phyloP scores from a whole-genome alignment of 1,139 yeast genomes.

The Kurtzmaniella quercitrusa region DNA sequence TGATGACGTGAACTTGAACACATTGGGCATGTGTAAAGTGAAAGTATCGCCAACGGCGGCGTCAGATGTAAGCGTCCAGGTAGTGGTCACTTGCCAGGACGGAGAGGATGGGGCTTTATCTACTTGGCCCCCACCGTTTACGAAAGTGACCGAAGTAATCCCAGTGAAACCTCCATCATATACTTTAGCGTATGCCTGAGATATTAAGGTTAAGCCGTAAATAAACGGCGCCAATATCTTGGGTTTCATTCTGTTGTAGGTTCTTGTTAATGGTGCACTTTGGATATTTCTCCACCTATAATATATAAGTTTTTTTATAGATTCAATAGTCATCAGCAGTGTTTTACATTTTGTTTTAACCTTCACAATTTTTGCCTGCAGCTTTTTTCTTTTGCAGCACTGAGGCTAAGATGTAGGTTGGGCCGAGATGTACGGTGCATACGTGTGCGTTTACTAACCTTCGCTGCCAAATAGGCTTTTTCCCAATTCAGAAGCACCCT shows the following conservation, averaged over 20 bases:
- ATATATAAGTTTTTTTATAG: not conserved
- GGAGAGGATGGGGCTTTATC: slow-evolving; percentile 15
- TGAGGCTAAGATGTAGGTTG: too few species aligned
- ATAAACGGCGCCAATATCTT: not conserved
- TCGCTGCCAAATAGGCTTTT: too few species aligned
- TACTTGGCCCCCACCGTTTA: slow-evolving; percentile 7
- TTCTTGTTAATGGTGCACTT: not conserved
- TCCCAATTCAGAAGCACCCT: too few species aligned
- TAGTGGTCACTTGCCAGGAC: slow-evolving; percentile 22
- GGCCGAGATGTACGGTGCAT: too few species aligned
- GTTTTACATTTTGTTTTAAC: too few species aligned
- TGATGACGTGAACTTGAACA: slow-evolving; percentile 23
- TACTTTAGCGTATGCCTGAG: slow-evolving; percentile 6
- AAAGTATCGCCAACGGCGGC: slow-evolving; percentile 29
- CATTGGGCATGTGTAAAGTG: slow-evolving; percentile 26
- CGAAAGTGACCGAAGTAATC: slow-evolving; percentile 12
- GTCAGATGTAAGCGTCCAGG: slow-evolving; percentile 18
- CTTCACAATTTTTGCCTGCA: too few species aligned
- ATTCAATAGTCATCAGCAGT: too few species aligned
- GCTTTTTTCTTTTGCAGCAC: too few species aligned
- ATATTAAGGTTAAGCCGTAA: not conserved
- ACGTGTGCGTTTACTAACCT: too few species aligned
- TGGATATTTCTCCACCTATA: not conserved
- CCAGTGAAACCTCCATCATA: slow-evolving; percentile 17
- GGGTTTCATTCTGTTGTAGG: not conserved